Evolutionary conservation across 208 protist species (phyloP).

Genomic region (Perkinsela sp.): DNA sequence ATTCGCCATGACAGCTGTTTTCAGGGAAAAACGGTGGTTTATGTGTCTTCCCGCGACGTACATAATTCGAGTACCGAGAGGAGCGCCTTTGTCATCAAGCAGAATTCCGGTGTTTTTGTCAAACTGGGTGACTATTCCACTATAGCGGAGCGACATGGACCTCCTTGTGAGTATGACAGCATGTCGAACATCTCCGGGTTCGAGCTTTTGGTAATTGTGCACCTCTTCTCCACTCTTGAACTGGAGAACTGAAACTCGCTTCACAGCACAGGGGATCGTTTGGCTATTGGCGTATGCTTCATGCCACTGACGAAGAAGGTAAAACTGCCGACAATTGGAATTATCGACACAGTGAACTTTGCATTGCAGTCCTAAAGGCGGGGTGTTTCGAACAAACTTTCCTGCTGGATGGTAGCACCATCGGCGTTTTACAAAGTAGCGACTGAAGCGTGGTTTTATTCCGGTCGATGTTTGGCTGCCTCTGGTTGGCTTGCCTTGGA

Average conservation of each 20-base stretch:
- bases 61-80: slow-evolving; percentile 54
- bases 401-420: background rate
- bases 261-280: slow-evolving; percentile 46
- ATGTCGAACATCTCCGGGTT: slow-evolving; percentile 59
- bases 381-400: background rate
- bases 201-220: slow-evolving; percentile 35
- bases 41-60: slow-evolving; percentile 62
- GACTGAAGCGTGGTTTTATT: slow-evolving; percentile 1
- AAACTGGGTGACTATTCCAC: slow-evolving; percentile 58
- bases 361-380: slow-evolving; percentile 41
- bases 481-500: background rate
- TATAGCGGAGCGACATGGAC: slow-evolving; percentile 49
- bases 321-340: slow-evolving; percentile 65
- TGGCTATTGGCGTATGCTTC: slow-evolving; percentile 62
- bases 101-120: slow-evolving; percentile 65
- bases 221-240: slow-evolving; percentile 33
- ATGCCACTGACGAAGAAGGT: slow-evolving; percentile 41
- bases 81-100: slow-evolving; percentile 62
- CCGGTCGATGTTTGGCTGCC: background rate
- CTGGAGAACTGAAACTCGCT: slow-evolving; percentile 54
- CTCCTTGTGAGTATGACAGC: slow-evolving; percentile 50
- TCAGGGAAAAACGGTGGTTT: slow-evolving; percentile 66
- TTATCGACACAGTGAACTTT: slow-evolving; percentile 71
- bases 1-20: slow-evolving; percentile 61
- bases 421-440: slow-evolving; percentile 2